A percentile compares a stretch with the other conserved stretches of the same genome.
Evolutionary conservation across 192 early-diverging fungal genomes (phyloP).

Genomic region (Pilaira anomala): DNA sequence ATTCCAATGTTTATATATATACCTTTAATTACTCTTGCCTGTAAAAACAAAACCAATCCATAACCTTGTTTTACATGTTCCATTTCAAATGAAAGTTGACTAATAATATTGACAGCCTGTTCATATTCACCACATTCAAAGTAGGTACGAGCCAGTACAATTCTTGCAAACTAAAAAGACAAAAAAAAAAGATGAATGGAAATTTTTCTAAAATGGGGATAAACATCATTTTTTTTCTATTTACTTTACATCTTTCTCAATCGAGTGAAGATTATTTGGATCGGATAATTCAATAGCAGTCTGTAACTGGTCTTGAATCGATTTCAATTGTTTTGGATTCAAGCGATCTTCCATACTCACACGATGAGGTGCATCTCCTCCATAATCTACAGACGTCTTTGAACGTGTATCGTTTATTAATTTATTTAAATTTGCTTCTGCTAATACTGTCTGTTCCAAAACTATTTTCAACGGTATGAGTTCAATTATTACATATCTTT

Average conservation of each 20-base stretch:
- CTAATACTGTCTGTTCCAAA: constrained; percentile 39
- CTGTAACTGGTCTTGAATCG: constrained; percentile 25
- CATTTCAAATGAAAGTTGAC: constrained; percentile 33
- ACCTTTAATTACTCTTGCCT: constrained; percentile 59
- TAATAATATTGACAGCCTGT: constrained; percentile 41
- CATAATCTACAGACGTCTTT: constrained; percentile 3
- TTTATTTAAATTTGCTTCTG: constrained; percentile 34
- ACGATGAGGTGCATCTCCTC: constrained; percentile 25
- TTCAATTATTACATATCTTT: background rate
- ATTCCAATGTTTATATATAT: constrained; percentile 18
- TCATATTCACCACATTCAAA: constrained; percentile 52
- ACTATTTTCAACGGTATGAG: constrained; percentile 16
- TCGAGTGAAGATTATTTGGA: background rate
- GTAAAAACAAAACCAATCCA: constrained; percentile 53
- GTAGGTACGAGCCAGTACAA: constrained; percentile 57
- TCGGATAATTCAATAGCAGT: constrained; percentile 8
- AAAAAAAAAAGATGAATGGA: background rate
- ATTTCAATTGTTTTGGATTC: constrained; percentile 3
- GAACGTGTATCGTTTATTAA: constrained; percentile 4
- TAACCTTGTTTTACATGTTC: constrained; percentile 47
- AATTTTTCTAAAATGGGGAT: no score
- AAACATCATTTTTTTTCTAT: background rate
- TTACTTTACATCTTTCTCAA: constrained; percentile 9
- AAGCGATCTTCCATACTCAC: constrained; percentile 23
- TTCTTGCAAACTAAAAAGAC: constrained; percentile 36